Evolutionary conservation across 75 land plant species (phyloP).

Genomic region (Azolla pinnata): DNA sequence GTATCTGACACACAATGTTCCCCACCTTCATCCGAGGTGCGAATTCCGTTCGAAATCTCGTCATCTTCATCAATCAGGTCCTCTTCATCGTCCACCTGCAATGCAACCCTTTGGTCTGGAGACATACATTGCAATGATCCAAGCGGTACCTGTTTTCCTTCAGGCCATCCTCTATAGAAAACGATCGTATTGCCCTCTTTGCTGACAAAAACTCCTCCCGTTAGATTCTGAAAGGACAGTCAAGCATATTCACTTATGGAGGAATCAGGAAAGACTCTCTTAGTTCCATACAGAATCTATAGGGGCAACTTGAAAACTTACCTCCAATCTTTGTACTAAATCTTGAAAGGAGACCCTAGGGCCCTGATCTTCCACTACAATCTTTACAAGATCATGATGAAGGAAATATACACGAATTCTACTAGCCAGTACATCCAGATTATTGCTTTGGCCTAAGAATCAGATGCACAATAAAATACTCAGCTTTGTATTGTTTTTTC

Average conservation of each 20-base stretch:
- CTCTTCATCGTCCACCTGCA: too few relatives aligned
- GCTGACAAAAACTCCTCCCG: slow-evolving; percentile 71
- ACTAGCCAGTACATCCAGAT: slow-evolving; percentile 63
- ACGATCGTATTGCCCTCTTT: slow-evolving; percentile 75
- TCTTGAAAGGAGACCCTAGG: slow-evolving; percentile 69
- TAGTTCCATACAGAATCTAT: neutral
- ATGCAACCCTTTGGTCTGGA: too few relatives aligned
- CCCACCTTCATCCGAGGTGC: slow-evolving; percentile 11
- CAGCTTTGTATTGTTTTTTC: slow-evolving; percentile 3
- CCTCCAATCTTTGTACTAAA: slow-evolving; percentile 62
- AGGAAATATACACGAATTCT: slow-evolving; percentile 56
- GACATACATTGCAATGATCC: too few relatives aligned
- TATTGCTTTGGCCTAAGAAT: slow-evolving; percentile 60
- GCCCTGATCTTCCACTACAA: slow-evolving; percentile 78
- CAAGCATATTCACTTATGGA: too few relatives aligned
- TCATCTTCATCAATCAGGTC: too few relatives aligned
- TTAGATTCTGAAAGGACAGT: slow-evolving; percentile 58
- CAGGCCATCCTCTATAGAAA: slow-evolving; percentile 83
- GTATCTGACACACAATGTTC: slow-evolving; percentile 8
- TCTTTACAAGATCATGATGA: slow-evolving; percentile 69
- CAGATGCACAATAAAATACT: neutral
- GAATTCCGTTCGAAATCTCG: too few relatives aligned
- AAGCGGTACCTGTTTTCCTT: slow-evolving; percentile 24
- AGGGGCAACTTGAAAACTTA: slow-evolving; percentile 10
- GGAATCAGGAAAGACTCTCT: too few relatives aligned